A percentile compares a stretch with the other conserved stretches of the same genome.
These are phyloP conservation scores for Lenzites betulinus DNA, from an alignment of 768 basidiomycete genomes.

Conservation along the genomic window DNA sequence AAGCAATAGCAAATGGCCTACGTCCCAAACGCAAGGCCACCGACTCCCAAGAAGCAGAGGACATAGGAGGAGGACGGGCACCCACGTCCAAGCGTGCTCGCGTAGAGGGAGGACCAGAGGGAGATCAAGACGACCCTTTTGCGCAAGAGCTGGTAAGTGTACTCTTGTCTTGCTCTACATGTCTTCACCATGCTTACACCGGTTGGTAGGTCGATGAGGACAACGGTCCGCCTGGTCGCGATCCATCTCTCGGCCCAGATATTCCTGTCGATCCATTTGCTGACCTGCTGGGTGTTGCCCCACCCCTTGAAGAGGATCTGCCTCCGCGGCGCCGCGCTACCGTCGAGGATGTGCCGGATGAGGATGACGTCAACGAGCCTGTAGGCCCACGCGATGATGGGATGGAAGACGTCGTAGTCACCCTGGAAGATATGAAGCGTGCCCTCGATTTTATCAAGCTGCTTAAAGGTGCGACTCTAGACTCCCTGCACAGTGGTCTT, in stretches of 20 bases:
- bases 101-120: no score
- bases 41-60: no score
- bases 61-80: not conserved
- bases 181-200: no score
- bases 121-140: no score
- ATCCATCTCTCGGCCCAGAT: no score
- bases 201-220: no score
- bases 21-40: not conserved
- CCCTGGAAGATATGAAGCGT: not conserved
- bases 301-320: no score
- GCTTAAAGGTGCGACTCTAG: not conserved
- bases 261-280: no score
- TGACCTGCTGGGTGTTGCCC: no score
- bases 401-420: not conserved
- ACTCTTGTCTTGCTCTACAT: not conserved
- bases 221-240: no score
- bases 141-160: no score
- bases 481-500: not conserved
- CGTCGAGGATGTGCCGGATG: not conserved
- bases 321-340: no score
- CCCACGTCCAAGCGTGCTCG: not conserved
- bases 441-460: not conserved
- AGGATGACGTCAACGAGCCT: not conserved
- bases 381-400: not conserved
- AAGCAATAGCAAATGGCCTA: not conserved